Base-by-base conservation (phyloP, 2,329 filamentous ascomycete genomes). In the Scleromitrula shiraiana region DNA sequence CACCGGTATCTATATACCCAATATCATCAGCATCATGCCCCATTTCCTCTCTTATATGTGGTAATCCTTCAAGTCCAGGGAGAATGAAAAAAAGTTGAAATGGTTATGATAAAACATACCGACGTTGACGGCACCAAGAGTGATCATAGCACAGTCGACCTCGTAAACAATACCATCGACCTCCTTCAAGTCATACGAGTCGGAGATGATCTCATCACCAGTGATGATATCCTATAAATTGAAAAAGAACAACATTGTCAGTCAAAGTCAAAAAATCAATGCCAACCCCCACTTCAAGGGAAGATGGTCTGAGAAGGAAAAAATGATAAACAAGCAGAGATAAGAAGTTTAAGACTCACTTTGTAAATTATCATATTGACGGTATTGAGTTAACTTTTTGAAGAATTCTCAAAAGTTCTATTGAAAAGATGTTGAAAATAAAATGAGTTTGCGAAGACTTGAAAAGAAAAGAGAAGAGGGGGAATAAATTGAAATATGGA, bases 151-250 rank as follows among this genome's bases (percentile, higher is more conserved):
- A 73, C 90, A 95, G 74, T 98, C 85, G 66, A 83, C 84, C 76
- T 97, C 91, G 74, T 86, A 97, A 63, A 85, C 82, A 60, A 86
- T 75, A 59, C 80, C 82, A 68, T 90, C 86, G 56, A 91, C 67
- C 68, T 85, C 76, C 75, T 87, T 88, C 67, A 94, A 70, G 61
- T 89, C 76, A 75, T 84, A 96, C 61, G 86, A 93, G 75, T 97
- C 91, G 65, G 93, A 94, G 82, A 97, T 83, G 70, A 98, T 79
- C 84, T 98, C 93, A 74, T 96, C 91, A 59, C 75, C 87, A 70
- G 80, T 86, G 71, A 96, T 68, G 63, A 93, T 73, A 68, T 98
- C 93, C 93, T 98, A 44, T 30, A 39, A 29, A 15, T 17, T 40
- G 45, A 20, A 24, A 30, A 48, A 35, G 45, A n/a, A n/a, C n/a